Percentiles rank a stretch among this genome's conserved stretches.
Conservation (phyloP, 345 rosid species). For the Fremontodendron californicum region DNA sequence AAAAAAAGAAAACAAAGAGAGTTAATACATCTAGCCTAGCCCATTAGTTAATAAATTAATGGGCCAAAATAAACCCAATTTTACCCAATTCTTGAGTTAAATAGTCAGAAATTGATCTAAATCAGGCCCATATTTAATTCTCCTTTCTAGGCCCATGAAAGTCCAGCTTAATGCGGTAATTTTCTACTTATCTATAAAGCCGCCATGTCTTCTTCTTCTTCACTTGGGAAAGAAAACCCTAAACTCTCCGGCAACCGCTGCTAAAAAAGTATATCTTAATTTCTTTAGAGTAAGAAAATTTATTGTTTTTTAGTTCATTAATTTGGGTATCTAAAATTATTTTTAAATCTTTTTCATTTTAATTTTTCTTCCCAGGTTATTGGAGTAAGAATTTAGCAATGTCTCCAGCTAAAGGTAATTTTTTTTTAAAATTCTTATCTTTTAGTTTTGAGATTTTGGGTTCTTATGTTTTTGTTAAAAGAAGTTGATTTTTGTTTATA, state of each 20-base stretch:
- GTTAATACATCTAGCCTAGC: background rate
- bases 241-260: background rate
- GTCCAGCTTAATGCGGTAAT: background rate
- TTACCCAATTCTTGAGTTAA: background rate
- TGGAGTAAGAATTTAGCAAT: constrained; percentile 13
- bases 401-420: constrained; percentile 42
- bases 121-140: background rate
- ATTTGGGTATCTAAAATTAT: background rate
- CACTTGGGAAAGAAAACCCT: constrained; percentile 1
- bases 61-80: background rate
- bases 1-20: too few species aligned
- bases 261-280: background rate
- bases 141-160: background rate
- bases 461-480: background rate
- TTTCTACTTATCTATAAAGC: background rate
- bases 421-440: background rate
- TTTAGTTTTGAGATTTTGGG: background rate
- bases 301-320: background rate
- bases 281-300: background rate
- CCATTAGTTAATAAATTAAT: background rate
- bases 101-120: background rate
- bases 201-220: background rate
- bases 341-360: background rate
- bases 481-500: background rate
- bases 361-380: background rate